Evolutionary conservation across 345 rosid genomes (phyloP).

Genomic region (Arabidopsis suecica): DNA sequence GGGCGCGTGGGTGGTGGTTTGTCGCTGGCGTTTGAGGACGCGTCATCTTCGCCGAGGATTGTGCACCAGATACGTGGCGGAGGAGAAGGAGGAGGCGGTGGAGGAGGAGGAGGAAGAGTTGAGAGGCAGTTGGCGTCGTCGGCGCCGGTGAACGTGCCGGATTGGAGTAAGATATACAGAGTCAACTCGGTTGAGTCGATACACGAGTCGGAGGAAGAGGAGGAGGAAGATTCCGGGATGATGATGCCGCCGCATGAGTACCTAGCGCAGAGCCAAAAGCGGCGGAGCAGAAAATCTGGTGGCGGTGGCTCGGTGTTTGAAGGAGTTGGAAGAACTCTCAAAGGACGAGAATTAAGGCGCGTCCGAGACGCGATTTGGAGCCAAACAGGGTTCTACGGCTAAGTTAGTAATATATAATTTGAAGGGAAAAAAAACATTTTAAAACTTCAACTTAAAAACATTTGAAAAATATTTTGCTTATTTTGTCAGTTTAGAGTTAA

Average conservation of each 20-base stretch:
- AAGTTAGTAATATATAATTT: slow-evolving; percentile 22
- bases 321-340: slow-evolving; percentile 90
- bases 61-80: slow-evolving; percentile 73
- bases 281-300: slow-evolving; percentile 55
- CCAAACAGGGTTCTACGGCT: slow-evolving; percentile 79
- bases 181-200: slow-evolving; percentile 83
- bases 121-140: slow-evolving; percentile 53
- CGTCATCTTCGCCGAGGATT: slow-evolving; percentile 59
- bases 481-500: slow-evolving; percentile 36
- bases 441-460: not conserved
- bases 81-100: slow-evolving; percentile 32
- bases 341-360: slow-evolving; percentile 93
- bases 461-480: not conserved
- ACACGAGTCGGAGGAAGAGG: slow-evolving; percentile 72
- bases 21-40: slow-evolving; percentile 70
- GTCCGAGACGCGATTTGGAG: slow-evolving; percentile 98
- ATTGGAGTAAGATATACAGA: slow-evolving; percentile 87
- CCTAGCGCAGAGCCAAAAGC: slow-evolving; percentile 67
- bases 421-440: not conserved
- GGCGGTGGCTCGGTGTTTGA: slow-evolving; percentile 79
- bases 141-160: slow-evolving; percentile 91
- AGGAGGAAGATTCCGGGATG: slow-evolving; percentile 65
- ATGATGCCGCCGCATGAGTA: slow-evolving; percentile 97
- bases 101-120: not conserved
- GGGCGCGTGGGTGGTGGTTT: slow-evolving; percentile 68